These are phyloP conservation scores for Pythium apleroticum DNA, from an alignment of 352 stramenopile genomes.

Conservation along the genomic window DNA sequence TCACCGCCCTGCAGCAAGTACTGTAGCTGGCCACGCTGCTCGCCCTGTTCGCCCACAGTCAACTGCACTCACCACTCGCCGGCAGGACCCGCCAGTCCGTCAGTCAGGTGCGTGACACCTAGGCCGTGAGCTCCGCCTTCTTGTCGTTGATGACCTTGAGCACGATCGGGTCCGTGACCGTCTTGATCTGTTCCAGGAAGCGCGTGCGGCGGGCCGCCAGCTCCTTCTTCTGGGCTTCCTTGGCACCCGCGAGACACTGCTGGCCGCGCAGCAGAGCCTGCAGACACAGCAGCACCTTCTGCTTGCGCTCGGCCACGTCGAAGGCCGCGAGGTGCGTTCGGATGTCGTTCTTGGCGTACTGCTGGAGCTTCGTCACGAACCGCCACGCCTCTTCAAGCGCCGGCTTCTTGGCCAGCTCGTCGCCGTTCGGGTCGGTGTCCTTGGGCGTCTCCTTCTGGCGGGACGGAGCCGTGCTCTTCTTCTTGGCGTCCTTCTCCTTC, in stretches of 20 bases:
- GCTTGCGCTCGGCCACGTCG: constrained; percentile 72
- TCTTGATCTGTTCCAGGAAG: constrained; percentile 55
- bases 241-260: constrained; percentile 30
- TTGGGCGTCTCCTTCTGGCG: constrained; percentile 51
- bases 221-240: constrained; percentile 31
- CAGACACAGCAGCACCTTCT: constrained; percentile 75
- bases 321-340: constrained; percentile 75
- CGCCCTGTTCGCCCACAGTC: too few relatives aligned
- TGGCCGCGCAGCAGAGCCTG: constrained; percentile 70
- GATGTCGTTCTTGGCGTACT: constrained; percentile 53
- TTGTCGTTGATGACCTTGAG: constrained; percentile 62
- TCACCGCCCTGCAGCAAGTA: too few relatives aligned
- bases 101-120: constrained; percentile 17
- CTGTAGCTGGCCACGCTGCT: too few relatives aligned
- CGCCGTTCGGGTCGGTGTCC: constrained; percentile 71
- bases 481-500: constrained; percentile 66
- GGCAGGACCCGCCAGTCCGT: too few relatives aligned
- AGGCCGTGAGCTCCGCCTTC: constrained; percentile 56
- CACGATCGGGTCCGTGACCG: constrained; percentile 58
- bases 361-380: constrained; percentile 70
- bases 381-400: constrained; percentile 77
- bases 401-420: constrained; percentile 67
- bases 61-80: too few relatives aligned
- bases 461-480: constrained; percentile 50
- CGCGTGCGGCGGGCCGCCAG: constrained; percentile 35